A percentile compares a stretch with the other conserved stretches of the same genome.
Conservation (phyloP, 2,329 filamentous ascomycete genomes). For the Madurella fahalii region DNA sequence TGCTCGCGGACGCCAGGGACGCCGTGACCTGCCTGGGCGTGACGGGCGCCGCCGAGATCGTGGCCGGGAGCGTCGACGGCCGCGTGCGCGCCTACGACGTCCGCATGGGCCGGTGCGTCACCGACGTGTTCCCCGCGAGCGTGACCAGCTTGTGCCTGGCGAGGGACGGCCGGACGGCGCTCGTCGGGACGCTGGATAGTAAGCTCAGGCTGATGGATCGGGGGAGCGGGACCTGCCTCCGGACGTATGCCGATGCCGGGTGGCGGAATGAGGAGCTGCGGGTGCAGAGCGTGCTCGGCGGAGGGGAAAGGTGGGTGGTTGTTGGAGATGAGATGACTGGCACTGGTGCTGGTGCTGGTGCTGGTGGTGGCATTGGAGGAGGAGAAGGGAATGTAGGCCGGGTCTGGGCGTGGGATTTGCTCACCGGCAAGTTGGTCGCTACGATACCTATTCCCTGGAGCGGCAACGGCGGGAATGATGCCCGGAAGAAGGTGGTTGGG, state of each 20-base stretch:
- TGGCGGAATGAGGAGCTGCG: slow-evolving; percentile 66
- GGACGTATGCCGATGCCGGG: slow-evolving; percentile 59
- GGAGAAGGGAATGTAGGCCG: slow-evolving; percentile 48
- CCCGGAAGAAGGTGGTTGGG: slow-evolving; percentile 50
- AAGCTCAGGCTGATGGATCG: slow-evolving; percentile 78
- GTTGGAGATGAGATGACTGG: slow-evolving; percentile 68
- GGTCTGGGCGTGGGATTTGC: slow-evolving; percentile 78
- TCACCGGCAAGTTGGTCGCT: slow-evolving; percentile 65
- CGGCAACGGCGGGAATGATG: slow-evolving; percentile 35
- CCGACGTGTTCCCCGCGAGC: slow-evolving; percentile 64
- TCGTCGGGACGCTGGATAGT: slow-evolving; percentile 73
- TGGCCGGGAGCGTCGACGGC: slow-evolving; percentile 80
- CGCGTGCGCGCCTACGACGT: slow-evolving; percentile 78
- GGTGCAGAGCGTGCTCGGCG: slow-evolving; percentile 71
- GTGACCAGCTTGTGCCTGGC: slow-evolving; percentile 75
- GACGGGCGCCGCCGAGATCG: slow-evolving; percentile 50
- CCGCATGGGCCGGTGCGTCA: slow-evolving; percentile 64
- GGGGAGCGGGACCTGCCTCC: slow-evolving; percentile 66
- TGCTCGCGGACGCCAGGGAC: slow-evolving; percentile 69
- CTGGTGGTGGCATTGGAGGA: slow-evolving; percentile 24
- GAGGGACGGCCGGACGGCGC: slow-evolving; percentile 66
- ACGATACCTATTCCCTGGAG: slow-evolving; percentile 58
- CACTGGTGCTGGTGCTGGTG: slow-evolving; percentile 23
- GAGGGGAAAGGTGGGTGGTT: slow-evolving; percentile 71
- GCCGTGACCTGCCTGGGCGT: slow-evolving; percentile 53